Evolutionary conservation across 768 basidiomycete species (phyloP), one percentile per base, ranked within the genome.

Genomic region (Naganishia vaughanmartiniae): DNA sequence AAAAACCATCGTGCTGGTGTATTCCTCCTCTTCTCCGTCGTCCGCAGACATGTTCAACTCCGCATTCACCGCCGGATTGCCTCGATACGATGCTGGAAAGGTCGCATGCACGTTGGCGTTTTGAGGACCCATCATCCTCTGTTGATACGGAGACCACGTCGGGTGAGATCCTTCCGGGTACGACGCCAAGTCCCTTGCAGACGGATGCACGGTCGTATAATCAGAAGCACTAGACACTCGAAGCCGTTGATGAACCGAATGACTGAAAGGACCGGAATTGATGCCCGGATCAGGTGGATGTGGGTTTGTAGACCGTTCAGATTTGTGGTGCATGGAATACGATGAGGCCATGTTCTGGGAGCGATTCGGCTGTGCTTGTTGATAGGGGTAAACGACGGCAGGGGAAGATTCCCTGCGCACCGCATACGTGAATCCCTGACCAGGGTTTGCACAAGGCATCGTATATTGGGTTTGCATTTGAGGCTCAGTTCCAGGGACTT

Each of bases 21-120:
- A 42, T 34, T 45, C 60, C 28, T 63, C 60, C 24, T 63, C 60
- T 28, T 45, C 60, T 26, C 60, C 60, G 28, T 63, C 60, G 10
- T 42, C 60, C 24, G 24, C 39, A n/a, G 15, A 11, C 60, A 45
- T 36, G 3, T 21, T 39, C 28, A 34, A 24, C 4, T n/a, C 34
- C 24, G 5, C 6, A 34, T 19, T 30, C 21, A 24, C 24, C 1
- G 31, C 36, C 11, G 60, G 60, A 63, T 45, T n/a, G 2, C 39
- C 24, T 5, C 34, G 42, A 30, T 45, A 26, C 9, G 60, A 42
- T 21, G 60, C 42, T 28, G 60, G 21, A 63, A 63, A 63, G 21
- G 42, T 42, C 15, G 57, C 34, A 7, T 19, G 57, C n/a, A 58
- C 39, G 17, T 34, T 36, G 15, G 10, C 42, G 30, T 14, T 26